Evolutionary conservation across 208 protist genomes (phyloP).

Genomic region (Leishmania martiniquensis): DNA sequence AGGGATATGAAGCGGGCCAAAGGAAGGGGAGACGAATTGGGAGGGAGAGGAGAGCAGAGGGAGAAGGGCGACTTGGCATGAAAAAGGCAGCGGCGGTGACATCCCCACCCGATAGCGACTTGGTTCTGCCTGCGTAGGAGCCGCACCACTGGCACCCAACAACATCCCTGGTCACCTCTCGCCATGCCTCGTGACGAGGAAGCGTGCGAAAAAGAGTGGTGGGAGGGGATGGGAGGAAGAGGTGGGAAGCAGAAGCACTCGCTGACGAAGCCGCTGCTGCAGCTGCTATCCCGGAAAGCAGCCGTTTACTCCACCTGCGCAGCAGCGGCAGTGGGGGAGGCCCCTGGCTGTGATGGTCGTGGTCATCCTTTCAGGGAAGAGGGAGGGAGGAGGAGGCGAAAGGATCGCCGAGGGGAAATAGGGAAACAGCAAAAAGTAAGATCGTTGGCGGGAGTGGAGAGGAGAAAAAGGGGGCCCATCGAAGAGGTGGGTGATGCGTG

Average conservation of each 20-base stretch:
- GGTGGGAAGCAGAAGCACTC: background rate
- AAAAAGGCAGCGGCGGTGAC: background rate
- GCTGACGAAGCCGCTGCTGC: background rate
- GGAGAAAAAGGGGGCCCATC: too few relatives aligned
- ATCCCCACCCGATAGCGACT: background rate
- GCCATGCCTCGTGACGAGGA: background rate
- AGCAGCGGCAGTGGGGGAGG: background rate
- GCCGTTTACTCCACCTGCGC: background rate
- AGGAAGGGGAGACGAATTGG: background rate
- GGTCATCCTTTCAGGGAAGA: too few relatives aligned
- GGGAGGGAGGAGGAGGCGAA: too few relatives aligned
- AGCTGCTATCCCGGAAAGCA: background rate
- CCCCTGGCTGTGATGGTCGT: too few relatives aligned
- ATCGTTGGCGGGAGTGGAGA: background rate
- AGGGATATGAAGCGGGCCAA: background rate
- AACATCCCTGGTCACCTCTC: background rate
- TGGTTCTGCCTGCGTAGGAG: background rate
- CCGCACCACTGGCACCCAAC: background rate
- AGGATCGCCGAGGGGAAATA: background rate
- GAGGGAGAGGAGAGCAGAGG: background rate
- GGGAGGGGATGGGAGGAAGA: background rate
- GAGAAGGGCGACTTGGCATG: background rate
- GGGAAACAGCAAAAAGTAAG: too few relatives aligned
- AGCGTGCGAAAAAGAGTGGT: background rate
- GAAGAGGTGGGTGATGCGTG: too few relatives aligned